Evolutionary conservation across 176 grass and related monocot species (phyloP), one percentile per base, ranked within the genome.

Genomic region (Saccharum officinarum): DNA sequence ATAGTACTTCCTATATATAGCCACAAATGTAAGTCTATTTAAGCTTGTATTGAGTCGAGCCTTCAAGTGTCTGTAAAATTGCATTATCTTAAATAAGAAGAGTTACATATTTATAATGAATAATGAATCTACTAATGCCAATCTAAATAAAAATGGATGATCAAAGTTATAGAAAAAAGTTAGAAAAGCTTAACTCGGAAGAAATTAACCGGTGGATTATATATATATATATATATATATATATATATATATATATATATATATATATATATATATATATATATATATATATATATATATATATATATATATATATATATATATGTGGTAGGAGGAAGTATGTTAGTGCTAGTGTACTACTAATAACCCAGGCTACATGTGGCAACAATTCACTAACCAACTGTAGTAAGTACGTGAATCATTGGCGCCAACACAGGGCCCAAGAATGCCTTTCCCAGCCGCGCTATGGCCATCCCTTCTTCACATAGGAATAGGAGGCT

Each of bases 371-470:
- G 31, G 10, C 25, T n/a, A 18, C 47, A 73, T 61, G 22, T 38
- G 26, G 59, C 28, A 11, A 14, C 70, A 76, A 13, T 31, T 12
- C 69, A 75, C 55, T 80, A 52, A 12, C 62, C 61, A 28, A 64
- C 25, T 64, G 23, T 16, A 40, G 6, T 20, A 47, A 75, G 61
- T 80, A 63, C 18, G 57, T 78, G 44, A 69, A 37, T 55, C 50
- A 70, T 81, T 36, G 30, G 60, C 28, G 13, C 10, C 25, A 36
- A 44, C 33, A 83, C 42, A 79, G 78, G 67, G 79, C 37, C 73
- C 84, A 67, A 59, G 37, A 86, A 67, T 46, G 20, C 74, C 59
- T 90, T 86, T 74, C 74, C 45, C 71, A 79, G 89, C 84, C 89
- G 84, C 60, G 89, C 89, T 90, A 87, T 75, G 18, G 67, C 25